Evolutionary conservation across 768 basidiomycete species (phyloP).

Genomic region (Rhodotorula paludigena): DNA sequence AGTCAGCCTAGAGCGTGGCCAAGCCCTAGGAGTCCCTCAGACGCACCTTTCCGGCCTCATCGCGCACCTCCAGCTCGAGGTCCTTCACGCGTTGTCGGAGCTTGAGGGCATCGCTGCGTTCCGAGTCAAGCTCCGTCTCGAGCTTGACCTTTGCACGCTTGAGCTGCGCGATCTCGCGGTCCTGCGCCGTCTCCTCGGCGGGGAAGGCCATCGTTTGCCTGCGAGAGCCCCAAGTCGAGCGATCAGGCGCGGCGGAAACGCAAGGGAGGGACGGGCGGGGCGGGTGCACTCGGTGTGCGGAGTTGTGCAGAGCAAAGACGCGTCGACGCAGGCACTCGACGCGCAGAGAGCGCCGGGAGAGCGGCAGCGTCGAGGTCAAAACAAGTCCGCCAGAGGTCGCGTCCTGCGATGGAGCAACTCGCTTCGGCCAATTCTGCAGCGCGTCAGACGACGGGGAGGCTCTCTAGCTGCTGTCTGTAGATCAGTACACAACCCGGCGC

Average conservation of each 20-base stretch:
- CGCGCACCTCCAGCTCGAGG: conserved; percentile 6
- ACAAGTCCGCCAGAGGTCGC: no score
- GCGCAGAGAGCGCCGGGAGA: no score
- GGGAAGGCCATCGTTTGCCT: neutral
- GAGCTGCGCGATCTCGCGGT: conserved; percentile 7
- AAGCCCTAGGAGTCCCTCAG: neutral
- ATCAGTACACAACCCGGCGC: no score
- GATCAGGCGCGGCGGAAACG: neutral
- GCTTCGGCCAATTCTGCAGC: no score
- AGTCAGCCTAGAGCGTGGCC: neutral
- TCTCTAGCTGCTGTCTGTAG: no score
- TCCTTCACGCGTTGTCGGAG: neutral
- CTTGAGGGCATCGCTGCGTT: conserved; percentile 9
- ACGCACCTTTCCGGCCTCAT: neutral
- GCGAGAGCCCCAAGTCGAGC: neutral
- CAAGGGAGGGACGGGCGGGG: no score
- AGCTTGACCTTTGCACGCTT: conserved; percentile 19
- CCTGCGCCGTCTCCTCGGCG: conserved; percentile 8
- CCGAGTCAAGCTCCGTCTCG: conserved; percentile 3
- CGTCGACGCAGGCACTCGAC: no score
- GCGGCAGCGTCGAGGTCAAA: no score
- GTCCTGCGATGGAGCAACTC: no score
- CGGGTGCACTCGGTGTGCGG: neutral
- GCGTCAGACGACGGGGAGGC: no score
- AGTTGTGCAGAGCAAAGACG: no score